These are phyloP conservation scores for Margaritispora aquatica DNA, from an alignment of 495 filamentous ascomycete species.

Conservation along the genomic window DNA sequence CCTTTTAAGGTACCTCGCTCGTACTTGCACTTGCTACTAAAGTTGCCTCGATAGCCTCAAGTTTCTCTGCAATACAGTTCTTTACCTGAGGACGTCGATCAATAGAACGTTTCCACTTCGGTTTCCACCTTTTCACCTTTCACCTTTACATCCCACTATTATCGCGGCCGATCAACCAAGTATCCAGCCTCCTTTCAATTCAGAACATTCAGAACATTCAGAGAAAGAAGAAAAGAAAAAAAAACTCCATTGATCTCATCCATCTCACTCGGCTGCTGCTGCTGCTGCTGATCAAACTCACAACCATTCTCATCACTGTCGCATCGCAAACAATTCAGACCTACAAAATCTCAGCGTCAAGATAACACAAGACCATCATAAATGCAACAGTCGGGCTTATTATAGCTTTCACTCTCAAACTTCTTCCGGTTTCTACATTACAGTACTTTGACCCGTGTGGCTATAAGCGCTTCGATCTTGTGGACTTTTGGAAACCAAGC, in stretches of 20 bases:
- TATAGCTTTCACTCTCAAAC: slow-evolving; percentile 2
- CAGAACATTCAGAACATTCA: no score
- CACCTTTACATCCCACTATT: no score
- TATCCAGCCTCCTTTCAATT: no score
- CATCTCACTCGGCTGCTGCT: background rate
- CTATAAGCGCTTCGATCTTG: background rate
- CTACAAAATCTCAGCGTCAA: background rate
- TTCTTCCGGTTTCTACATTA: background rate
- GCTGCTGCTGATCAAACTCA: background rate
- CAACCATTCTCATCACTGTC: background rate
- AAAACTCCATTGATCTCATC: no score
- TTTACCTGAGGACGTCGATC: no score
- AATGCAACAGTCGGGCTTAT: background rate
- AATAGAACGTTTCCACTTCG: no score
- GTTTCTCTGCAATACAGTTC: background rate
- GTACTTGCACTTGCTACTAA: background rate
- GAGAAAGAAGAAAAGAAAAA: no score
- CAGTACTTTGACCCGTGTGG: background rate
- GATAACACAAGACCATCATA: background rate
- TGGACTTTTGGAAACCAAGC: slow-evolving; percentile 13
- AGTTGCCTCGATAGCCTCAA: background rate
- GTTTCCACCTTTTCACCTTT: background rate
- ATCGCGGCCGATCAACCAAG: no score
- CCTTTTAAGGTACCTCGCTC: no score
- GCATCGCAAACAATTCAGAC: background rate